Percentiles rank a stretch among this genome's conserved stretches.
Evolutionary conservation across 139 green algal species (phyloP).

Genomic region (Closterium sp.): DNA sequence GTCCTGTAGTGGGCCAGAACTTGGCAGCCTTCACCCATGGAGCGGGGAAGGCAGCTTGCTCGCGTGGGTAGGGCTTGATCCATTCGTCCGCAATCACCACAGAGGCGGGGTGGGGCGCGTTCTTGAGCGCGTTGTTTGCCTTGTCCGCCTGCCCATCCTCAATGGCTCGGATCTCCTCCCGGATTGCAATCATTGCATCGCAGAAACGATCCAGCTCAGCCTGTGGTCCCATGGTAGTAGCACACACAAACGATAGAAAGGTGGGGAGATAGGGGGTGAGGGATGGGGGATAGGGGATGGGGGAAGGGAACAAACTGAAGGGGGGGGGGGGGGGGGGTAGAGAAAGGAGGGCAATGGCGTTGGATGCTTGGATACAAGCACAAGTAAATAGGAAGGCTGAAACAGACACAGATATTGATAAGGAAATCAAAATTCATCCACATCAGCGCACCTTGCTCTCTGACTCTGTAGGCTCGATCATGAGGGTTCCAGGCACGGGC

Average conservation of each 20-base stretch:
- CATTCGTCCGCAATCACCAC: constrained; percentile 80
- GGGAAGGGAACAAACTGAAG: not conserved
- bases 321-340: not conserved
- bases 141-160: constrained; percentile 66
- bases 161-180: constrained; percentile 84
- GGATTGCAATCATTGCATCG: constrained; percentile 95
- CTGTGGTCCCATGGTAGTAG: constrained; percentile 11
- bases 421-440: not conserved
- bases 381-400: too few species aligned
- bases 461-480: constrained; percentile 98
- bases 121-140: constrained; percentile 91
- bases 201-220: constrained; percentile 89
- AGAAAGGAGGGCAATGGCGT: too few species aligned
- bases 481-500: constrained; percentile 96
- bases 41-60: constrained; percentile 89
- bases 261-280: not conserved
- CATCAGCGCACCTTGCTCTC: constrained; percentile 71
- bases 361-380: too few species aligned
- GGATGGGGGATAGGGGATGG: not conserved
- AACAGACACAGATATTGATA: too few species aligned
- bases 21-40: constrained; percentile 86
- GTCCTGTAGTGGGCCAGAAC: constrained; percentile 92
- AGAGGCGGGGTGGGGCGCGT: constrained; percentile 82
- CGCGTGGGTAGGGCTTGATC: constrained; percentile 86
- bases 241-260: not conserved